These are phyloP conservation scores for Thymus quinquecostatus DNA, from an alignment of 257 asterid species.

Conservation along the genomic window DNA sequence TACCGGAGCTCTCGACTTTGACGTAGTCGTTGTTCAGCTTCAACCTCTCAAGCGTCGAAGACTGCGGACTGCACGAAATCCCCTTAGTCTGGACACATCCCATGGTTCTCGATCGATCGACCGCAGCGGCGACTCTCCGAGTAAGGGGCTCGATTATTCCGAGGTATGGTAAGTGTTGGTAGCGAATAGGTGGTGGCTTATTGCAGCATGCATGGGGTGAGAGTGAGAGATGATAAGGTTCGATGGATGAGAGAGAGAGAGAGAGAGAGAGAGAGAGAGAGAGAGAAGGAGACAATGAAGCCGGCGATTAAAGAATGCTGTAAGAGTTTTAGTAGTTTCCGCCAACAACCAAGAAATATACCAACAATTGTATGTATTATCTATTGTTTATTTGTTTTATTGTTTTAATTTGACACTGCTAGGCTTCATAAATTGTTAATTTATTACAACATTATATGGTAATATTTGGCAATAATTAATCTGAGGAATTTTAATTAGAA, in stretches of 20 bases:
- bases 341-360: constrained; percentile 5
- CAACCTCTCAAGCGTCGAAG: constrained; percentile 37
- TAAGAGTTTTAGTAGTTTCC: background rate
- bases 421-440: background rate
- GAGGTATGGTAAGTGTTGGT: constrained; percentile 22
- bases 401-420: background rate
- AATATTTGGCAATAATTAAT: no score
- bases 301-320: constrained; percentile 29
- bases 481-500: no score
- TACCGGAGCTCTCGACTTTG: constrained; percentile 23
- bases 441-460: background rate
- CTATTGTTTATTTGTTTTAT: background rate
- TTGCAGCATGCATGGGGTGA: background rate
- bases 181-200: constrained; percentile 12
- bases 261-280: background rate
- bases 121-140: constrained; percentile 38
- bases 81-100: constrained; percentile 60
- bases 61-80: background rate
- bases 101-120: constrained; percentile 36
- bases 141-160: constrained; percentile 17
- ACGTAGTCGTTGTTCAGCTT: constrained; percentile 46
- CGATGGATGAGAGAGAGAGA: background rate
- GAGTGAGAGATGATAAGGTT: background rate
- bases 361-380: background rate
- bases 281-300: constrained; percentile 30